Base-by-base conservation (phyloP, 495 filamentous ascomycete species). In the Aspergillus olivimuriae region DNA sequence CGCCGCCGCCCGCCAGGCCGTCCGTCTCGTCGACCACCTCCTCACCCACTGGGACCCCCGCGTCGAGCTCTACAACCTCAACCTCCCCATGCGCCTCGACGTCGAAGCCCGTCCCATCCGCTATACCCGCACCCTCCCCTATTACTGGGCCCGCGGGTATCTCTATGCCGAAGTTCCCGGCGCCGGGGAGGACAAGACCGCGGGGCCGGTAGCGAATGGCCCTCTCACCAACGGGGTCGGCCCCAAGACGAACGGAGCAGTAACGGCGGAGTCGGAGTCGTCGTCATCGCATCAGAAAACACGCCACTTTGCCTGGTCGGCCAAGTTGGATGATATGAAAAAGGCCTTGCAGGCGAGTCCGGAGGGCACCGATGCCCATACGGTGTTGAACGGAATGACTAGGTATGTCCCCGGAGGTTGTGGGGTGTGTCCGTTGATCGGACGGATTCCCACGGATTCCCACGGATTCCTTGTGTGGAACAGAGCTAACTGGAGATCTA, bases 351-450 rank as follows among this genome's bases (percentile, higher is more conserved):
- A 68, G 36, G 57, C 62, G 6, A 69, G 66, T 43, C 74, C 70
- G 48, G 85, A 84, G 18, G 92, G 90, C 4, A 94, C 89, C 40
- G 92, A 98, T 76, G 92, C 91, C 17, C 94, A 91, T 84, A 88
- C 83, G 11, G 84, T 98, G 14, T 79, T 85, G 58, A 81, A 89
- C 63, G 87, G 88, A 14, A 58, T 52, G 40, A 71, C 68, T 7
- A 72, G 69, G 69, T 72, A 55, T n/a, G n/a, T n/a, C n/a, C n/a
- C n/a, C n/a, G n/a, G n/a, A n/a, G n/a, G 53, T 19, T 20, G 5
- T 46, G 52, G 32, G 33, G 33, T 34, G 33, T 12, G 17, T 12
- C 26, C 26, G n/a, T n/a, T n/a, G n/a, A n/a, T n/a, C n/a, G n/a
- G n/a, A n/a, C n/a, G n/a, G n/a, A n/a, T n/a, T n/a, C n/a, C n/a